Evolutionary conservation across 768 basidiomycete species (phyloP).

Genomic region (Astraeus odoratus): DNA sequence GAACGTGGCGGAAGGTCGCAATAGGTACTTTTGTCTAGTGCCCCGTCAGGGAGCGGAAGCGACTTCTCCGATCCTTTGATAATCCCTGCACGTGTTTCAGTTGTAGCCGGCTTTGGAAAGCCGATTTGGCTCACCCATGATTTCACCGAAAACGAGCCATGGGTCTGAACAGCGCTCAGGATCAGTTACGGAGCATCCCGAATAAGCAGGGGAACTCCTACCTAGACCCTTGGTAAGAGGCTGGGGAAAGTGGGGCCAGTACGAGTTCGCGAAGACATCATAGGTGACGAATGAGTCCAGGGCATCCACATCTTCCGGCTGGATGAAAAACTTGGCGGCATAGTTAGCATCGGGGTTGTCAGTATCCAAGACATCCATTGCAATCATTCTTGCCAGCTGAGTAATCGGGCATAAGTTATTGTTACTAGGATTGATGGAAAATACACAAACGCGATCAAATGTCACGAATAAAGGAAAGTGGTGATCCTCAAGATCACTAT

Average conservation of each 20-base stretch:
- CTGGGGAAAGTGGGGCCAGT: slow-evolving; percentile 58
- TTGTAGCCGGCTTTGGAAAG: background rate
- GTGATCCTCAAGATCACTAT: slow-evolving; percentile 47
- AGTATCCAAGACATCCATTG: slow-evolving; percentile 13
- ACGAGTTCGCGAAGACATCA: slow-evolving; percentile 38
- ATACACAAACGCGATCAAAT: slow-evolving; percentile 45
- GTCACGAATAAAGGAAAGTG: slow-evolving; percentile 71
- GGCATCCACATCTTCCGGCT: slow-evolving; percentile 9
- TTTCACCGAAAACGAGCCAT: slow-evolving; percentile 54
- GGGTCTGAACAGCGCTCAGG: slow-evolving; percentile 37
- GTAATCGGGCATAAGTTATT: background rate
- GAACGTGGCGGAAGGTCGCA: slow-evolving; percentile 41
- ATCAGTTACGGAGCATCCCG: background rate
- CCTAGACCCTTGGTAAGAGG: slow-evolving; percentile 46
- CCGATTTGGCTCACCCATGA: slow-evolving; percentile 43
- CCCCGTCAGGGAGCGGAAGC: slow-evolving; percentile 26
- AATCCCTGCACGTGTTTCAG: slow-evolving; percentile 32
- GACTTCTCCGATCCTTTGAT: slow-evolving; percentile 65
- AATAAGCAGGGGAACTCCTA: slow-evolving; percentile 16
- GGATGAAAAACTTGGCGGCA: slow-evolving; percentile 11
- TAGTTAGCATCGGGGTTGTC: slow-evolving; percentile 2
- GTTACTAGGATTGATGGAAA: background rate
- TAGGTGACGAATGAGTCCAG: slow-evolving; percentile 35
- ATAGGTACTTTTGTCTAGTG: slow-evolving; percentile 41
- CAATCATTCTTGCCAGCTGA: slow-evolving; percentile 22